phyloP scores from a whole-genome alignment of 2,329 filamentous ascomycete species.

The Cladosporium velox region DNA sequence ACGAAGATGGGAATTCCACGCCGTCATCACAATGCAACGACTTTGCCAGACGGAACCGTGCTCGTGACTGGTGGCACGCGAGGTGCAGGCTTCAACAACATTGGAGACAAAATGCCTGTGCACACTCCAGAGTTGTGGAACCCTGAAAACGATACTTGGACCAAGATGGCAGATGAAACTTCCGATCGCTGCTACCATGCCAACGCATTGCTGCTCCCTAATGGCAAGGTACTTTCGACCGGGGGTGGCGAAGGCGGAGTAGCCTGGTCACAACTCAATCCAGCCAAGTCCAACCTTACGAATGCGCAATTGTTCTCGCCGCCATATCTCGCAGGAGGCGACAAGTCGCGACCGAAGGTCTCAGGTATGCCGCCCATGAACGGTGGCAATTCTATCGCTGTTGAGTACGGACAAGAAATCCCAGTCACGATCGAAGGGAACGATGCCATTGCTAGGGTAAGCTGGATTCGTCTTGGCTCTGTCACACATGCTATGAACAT shows the following conservation, averaged over 20 bases:
- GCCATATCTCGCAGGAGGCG: constrained; percentile 16
- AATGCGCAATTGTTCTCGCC: constrained; percentile 20
- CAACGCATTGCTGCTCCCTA: not conserved
- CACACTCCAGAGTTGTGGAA: not conserved
- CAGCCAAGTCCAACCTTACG: not conserved
- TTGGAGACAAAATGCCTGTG: not conserved
- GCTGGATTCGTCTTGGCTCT: constrained; percentile 11
- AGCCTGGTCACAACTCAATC: not conserved
- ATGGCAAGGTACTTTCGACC: constrained; percentile 1
- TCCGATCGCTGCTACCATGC: not conserved
- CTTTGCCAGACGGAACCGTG: constrained; percentile 19
- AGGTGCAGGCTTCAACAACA: not conserved
- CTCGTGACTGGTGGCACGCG: constrained; percentile 1
- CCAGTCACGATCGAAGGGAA: not conserved
- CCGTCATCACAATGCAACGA: constrained; percentile 21
- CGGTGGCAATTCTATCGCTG: no score
- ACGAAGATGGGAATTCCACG: constrained; percentile 8
- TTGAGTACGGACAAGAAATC: constrained; percentile 14
- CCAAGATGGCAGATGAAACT: not conserved
- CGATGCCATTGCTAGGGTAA: constrained; percentile 3
- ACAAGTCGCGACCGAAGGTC: constrained; percentile 1
- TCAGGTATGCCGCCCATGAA: not conserved
- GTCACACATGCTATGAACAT: constrained; percentile 15
- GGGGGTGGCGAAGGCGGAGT: not conserved
- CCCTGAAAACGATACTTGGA: not conserved